Evolutionary conservation across 208 protist genomes (phyloP), one percentile per base, ranked within the genome.

Genomic region (Trypanosoma lewisi): DNA sequence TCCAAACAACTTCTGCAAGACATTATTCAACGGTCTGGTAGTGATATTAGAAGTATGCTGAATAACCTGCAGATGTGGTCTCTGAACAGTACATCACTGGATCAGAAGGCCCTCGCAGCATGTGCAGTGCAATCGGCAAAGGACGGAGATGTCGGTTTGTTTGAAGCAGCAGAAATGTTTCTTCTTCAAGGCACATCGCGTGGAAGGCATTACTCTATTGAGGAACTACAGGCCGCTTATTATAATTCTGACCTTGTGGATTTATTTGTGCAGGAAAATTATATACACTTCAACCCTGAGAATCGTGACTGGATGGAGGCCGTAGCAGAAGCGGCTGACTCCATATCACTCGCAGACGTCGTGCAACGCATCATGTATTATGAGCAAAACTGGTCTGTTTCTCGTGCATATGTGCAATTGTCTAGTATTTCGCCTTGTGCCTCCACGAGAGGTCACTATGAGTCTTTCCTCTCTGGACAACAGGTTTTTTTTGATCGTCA

Each of bases 31-130:
- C 78, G 67, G 21, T 84, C 85, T 6, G 82, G 96, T 31, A 95
- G 92, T 30, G 98, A 99, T 75, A 98, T 99, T 33, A 80, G 98
- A 36, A 97, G 91, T 74, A 87, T 98, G 64, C 80, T 99, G 19
- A 98, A 98, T 76, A 87, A 95, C 52, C 60, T 99, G 27, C 98
- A 99, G 82, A 67, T 99, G 60, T 96, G 91, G 87, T 94, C 80
- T 45, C 48, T 88, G 16, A 73, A 85, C 8, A 59, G 65, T 11
- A 70, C 11, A 14, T 75, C 70, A 17, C 64, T 95, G 17, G 77
- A 86, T 58, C 89, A 88, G 61, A 75, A 81, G 16, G 44, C 78
- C 58, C 78, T 87, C 36, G 87, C 82, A 17, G 82, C 64, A 61
- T 88, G 80, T 67, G 78, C 80, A 6, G 68, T 85, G 39, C 71